Percentiles rank a stretch among this genome's conserved stretches.
Conservation (phyloP, 352 stramenopile genomes). For the Phytopythium cucurbitacearum region DNA sequence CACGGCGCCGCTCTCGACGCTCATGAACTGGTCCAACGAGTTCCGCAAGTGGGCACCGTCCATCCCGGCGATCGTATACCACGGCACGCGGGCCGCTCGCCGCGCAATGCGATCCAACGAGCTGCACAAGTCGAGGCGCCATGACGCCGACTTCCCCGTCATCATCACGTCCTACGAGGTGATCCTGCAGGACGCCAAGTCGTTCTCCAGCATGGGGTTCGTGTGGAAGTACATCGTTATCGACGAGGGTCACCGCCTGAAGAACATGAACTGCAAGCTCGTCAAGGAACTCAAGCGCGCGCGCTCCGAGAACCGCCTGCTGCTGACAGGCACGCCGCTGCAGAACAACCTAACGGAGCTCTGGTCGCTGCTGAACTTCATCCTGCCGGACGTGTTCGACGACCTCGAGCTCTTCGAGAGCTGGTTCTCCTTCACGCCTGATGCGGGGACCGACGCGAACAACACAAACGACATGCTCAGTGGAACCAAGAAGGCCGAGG, state of each 20-base stretch:
- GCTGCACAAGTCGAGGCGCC: slow-evolving; percentile 46
- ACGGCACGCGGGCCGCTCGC: slow-evolving; percentile 80
- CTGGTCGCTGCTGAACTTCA: slow-evolving; percentile 98
- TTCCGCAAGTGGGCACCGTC: slow-evolving; percentile 74
- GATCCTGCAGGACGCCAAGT: slow-evolving; percentile 69
- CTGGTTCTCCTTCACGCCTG: slow-evolving; percentile 95
- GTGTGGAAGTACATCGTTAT: slow-evolving; percentile 96
- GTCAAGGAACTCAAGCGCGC: slow-evolving; percentile 93
- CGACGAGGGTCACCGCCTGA: slow-evolving; percentile 97
- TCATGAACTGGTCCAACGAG: slow-evolving; percentile 97
- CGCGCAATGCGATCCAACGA: slow-evolving; percentile 38
- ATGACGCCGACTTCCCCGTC: slow-evolving; percentile 71
- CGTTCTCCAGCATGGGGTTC: slow-evolving; percentile 55
- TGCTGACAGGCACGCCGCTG: slow-evolving; percentile 96
- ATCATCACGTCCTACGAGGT: slow-evolving; percentile 89
- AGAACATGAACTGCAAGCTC: slow-evolving; percentile 96
- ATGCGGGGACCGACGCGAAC: slow-evolving; percentile 30
- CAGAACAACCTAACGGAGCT: slow-evolving; percentile 98
- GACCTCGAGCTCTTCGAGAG: slow-evolving; percentile 97
- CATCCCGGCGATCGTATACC: slow-evolving; percentile 97
- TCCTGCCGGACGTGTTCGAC: slow-evolving; percentile 97
- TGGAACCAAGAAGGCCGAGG: slow-evolving; percentile 90
- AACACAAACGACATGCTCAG: slow-evolving; percentile 84
- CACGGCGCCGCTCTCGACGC: slow-evolving; percentile 96
- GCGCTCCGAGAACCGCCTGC: slow-evolving; percentile 90